These are phyloP conservation scores for Nidularia sp. DNA, from an alignment of 768 basidiomycete species.

Conservation along the genomic window DNA sequence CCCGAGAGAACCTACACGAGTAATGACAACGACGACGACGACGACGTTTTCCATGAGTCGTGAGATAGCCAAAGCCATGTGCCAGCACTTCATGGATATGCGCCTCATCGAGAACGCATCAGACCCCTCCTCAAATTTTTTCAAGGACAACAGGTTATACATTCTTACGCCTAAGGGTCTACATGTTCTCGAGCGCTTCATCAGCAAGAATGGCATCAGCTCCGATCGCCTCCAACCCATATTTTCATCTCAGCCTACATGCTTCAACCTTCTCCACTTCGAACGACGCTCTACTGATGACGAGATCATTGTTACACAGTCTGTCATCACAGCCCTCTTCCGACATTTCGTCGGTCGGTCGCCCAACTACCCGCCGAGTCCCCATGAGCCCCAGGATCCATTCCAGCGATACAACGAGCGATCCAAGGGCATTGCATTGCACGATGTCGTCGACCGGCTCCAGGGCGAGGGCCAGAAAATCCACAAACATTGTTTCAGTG, in stretches of 20 bases:
- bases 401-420: slow-evolving; percentile 77
- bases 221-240: slow-evolving; percentile 88
- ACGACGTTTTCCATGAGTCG: slow-evolving; percentile 99
- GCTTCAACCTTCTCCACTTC: slow-evolving; percentile 95
- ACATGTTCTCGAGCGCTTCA: slow-evolving; percentile 98
- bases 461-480: slow-evolving; percentile 40
- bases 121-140: slow-evolving; percentile 81
- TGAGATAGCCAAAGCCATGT: slow-evolving; percentile 99
- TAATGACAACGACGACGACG: slow-evolving; percentile 98
- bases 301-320: slow-evolving; percentile 94
- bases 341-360: slow-evolving; percentile 88
- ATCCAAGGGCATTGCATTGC: slow-evolving; percentile 67
- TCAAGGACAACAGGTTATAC: slow-evolving; percentile 98
- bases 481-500: slow-evolving; percentile 78
- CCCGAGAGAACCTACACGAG: slow-evolving; percentile 95
- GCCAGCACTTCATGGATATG: slow-evolving; percentile 99
- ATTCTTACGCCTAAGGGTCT: slow-evolving; percentile 95
- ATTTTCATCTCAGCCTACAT: slow-evolving; percentile 90
- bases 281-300: slow-evolving; percentile 91
- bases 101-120: slow-evolving; percentile 95
- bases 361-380: slow-evolving; percentile 68
- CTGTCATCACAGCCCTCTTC: slow-evolving; percentile 94
- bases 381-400: slow-evolving; percentile 47
- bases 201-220: slow-evolving; percentile 98
- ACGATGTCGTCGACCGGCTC: slow-evolving; percentile 66